Evolutionary conservation across 192 early-diverging fungal genomes (phyloP).

Genomic region (Lunasporangiospora selenospora): DNA sequence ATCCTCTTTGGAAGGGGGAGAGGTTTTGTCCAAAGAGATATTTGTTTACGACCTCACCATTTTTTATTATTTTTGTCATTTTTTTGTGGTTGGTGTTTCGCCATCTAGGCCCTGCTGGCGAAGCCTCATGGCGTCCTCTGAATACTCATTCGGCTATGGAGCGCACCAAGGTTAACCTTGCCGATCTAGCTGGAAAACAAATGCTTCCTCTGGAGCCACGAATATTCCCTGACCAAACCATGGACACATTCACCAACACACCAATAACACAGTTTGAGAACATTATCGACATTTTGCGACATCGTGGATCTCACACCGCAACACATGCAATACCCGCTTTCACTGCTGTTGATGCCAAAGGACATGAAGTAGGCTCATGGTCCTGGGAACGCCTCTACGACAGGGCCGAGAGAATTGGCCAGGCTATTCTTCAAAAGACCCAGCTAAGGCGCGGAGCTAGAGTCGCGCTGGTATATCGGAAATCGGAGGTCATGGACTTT

Average conservation of each 20-base stretch:
- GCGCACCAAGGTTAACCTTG: conserved; percentile 7
- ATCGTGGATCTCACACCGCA: conserved; percentile 57
- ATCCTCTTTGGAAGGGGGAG: too few species aligned
- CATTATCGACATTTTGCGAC: conserved; percentile 64
- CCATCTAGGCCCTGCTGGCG: too few species aligned
- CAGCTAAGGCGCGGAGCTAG: conserved; percentile 64
- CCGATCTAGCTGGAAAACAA: neutral
- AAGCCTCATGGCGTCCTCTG: too few species aligned
- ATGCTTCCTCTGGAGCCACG: neutral
- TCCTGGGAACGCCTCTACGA: conserved; percentile 73
- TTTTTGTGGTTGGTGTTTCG: too few species aligned
- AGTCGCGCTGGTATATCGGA: conserved; percentile 79
- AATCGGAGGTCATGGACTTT: conserved; percentile 78
- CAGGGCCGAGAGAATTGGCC: conserved; percentile 70
- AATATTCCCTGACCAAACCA: neutral
- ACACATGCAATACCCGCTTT: conserved; percentile 59
- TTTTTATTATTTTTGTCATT: too few species aligned
- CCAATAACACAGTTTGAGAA: conserved; percentile 53
- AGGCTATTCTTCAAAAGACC: conserved; percentile 61
- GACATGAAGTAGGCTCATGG: conserved; percentile 65
- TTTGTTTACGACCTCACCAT: too few species aligned
- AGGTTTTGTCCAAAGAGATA: too few species aligned
- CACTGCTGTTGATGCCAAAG: conserved; percentile 68
- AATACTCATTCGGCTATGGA: too few species aligned
- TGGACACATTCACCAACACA: neutral